phyloP scores from a whole-genome alignment of 805 yeast species.

The Metschnikowia aberdeeniae region DNA sequence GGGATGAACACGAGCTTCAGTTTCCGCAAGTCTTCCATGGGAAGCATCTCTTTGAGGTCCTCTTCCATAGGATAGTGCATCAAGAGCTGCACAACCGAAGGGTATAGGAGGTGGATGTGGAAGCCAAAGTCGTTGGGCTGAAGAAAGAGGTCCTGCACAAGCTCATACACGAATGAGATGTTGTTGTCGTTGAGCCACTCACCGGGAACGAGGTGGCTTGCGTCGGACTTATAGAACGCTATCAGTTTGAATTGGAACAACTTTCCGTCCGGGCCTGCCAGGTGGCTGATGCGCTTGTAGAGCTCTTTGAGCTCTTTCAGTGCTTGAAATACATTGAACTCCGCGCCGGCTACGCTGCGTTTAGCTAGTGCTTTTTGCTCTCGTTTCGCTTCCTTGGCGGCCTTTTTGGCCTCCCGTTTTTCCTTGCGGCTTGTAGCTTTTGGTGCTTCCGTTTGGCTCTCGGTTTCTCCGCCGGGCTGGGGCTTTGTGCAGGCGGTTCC shows the following conservation, averaged over 20 bases:
- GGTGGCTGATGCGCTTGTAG: conserved; percentile 7
- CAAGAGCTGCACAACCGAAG: conserved; percentile 62
- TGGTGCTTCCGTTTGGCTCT: neutral
- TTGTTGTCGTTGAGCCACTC: conserved; percentile 77
- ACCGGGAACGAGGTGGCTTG: conserved; percentile 53
- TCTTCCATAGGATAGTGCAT: conserved; percentile 46
- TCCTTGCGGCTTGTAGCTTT: conserved; percentile 10
- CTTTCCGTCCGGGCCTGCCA: conserved; percentile 20
- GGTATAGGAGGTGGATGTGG: conserved; percentile 40
- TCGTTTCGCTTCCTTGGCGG: neutral
- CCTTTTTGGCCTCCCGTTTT: conserved; percentile 5
- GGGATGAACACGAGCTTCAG: conserved; percentile 59
- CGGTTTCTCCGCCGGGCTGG: neutral
- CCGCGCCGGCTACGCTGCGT: neutral
- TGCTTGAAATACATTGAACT: conserved; percentile 7
- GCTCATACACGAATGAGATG: conserved; percentile 59
- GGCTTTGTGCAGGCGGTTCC: no score
- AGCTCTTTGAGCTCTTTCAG: conserved; percentile 7
- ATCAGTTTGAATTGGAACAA: conserved; percentile 52
- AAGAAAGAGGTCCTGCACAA: conserved; percentile 25
- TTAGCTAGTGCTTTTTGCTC: neutral
- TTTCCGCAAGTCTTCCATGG: conserved; percentile 28
- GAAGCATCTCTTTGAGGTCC: conserved; percentile 30
- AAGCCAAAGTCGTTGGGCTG: conserved; percentile 14
- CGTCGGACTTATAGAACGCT: conserved; percentile 55